These are phyloP conservation scores for Dendrobium nobile DNA, from an alignment of 106 monocot species.

Conservation along the genomic window DNA sequence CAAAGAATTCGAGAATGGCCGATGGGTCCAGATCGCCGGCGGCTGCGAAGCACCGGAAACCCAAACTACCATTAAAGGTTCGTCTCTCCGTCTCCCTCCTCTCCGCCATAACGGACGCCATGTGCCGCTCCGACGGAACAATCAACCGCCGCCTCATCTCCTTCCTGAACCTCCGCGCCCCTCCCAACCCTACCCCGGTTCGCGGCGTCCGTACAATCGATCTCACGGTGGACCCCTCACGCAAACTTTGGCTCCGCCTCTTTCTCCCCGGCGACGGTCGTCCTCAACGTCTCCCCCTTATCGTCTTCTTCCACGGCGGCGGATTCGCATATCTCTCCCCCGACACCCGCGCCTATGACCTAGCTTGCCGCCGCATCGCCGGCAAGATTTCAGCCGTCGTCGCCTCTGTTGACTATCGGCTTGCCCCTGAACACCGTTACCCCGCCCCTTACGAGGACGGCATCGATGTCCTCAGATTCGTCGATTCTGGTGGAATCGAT, in stretches of 20 bases:
- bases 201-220: constrained; percentile 47
- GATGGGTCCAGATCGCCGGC: neutral
- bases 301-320: constrained; percentile 22
- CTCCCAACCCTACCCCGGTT: constrained; percentile 18
- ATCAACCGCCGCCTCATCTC: constrained; percentile 48
- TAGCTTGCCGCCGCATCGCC: constrained; percentile 17
- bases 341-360: constrained; percentile 13
- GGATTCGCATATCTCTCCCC: constrained; percentile 9
- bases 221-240: constrained; percentile 30
- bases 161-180: constrained; percentile 18
- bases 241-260: constrained; percentile 40
- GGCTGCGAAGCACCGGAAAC: neutral
- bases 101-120: constrained; percentile 20
- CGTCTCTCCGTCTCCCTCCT: constrained; percentile 17
- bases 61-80: constrained; percentile 11
- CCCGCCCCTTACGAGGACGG: constrained; percentile 37
- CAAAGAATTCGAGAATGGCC: neutral
- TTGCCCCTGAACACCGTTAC: constrained; percentile 25
- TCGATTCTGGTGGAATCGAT: constrained; percentile 10
- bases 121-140: constrained; percentile 55
- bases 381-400: constrained; percentile 10
- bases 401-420: constrained; percentile 29
- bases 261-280: constrained; percentile 24
- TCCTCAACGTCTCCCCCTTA: neutral
- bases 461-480: constrained; percentile 17